Base-by-base conservation (phyloP, 2,329 filamentous ascomycete genomes). In the Colletotrichum incanum region DNA sequence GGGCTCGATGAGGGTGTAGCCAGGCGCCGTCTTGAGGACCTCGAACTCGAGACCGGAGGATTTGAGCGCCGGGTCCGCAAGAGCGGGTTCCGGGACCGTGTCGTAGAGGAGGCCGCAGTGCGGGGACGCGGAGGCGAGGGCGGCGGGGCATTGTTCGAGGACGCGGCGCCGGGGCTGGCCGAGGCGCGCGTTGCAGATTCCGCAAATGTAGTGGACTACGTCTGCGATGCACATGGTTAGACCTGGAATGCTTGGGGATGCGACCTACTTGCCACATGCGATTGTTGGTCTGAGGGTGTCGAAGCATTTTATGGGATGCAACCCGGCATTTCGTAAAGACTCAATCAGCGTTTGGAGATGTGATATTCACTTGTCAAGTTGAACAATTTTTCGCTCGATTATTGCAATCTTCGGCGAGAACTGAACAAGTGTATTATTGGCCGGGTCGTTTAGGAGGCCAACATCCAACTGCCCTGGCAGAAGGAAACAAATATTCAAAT, bases 21-120 rank as follows among this genome's bases (percentile, higher is more conserved):
- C 59, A 14, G 52, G 45, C 20, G 69, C 59, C 18, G 62, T 55
- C 12, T 49, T 58, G 16, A 72, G 7, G 16, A 62, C 59, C 45
- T 65, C 65, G 60, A 69, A 60, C 34, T 69, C 69, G 14, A 69
- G 65, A 1, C 52, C 59, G n/a, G 52, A 66, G 28, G 67, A n/a
- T 9, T 34, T 20, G 67, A 71, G 62, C 18, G 59, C 59, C 31
- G 59, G 59, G 39, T 69, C 65, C 28, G 52, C 18, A n/a, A 3
- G 23, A 45, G 28, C 14, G 31, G 61, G 70, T 3, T 52, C 65
- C 11, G 41, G 61, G 34, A 50, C 54, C 49, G 34, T 47, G 26
- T 59, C 45, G 45, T 52, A 31, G 43, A 72, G 52, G n/a, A 59
- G 26, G 43, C 65, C 58, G 58, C 52, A 55, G 37, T 69, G 69